Evolutionary conservation across 495 filamentous ascomycete species (phyloP), one percentile per base, ranked within the genome.

Genomic region (Neurospora sp.): DNA sequence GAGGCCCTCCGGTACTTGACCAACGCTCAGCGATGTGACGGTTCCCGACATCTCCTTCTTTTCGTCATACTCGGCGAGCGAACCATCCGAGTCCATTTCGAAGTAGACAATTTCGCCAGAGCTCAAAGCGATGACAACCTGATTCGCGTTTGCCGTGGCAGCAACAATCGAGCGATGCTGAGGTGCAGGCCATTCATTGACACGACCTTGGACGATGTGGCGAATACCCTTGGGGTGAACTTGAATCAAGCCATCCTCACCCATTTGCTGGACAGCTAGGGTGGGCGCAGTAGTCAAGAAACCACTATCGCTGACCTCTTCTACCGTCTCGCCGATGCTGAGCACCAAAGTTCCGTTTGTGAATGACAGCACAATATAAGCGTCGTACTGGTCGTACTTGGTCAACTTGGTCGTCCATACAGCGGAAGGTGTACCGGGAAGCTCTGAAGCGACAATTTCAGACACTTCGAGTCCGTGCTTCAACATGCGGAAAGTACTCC

Each of bases 41-140:
- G 94, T 97, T n/a, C 93, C 94, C 70, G 91, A 93, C 93, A 98
- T 97, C 78, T 96, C 91, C 74, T 92, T 92, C 81, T 95, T 94
- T 74, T 98, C 95, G 70, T 98, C 94, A 74, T 97, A 97, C 81
- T 98, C 95, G 39, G 94, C 93, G 16, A 99, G 84, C 7, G 90
- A 90, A 10, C 94, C 94, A 82, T 98, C 94, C 3, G 88, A 86
- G 78, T 97, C 96, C 90, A 97, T 93, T 80, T 98, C 96, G 75
- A 99, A 99, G 78, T 98, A 98, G 22, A 96, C 93, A 71, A 99
- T 96, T 79, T 99, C 96, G 12, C 94, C 93, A 16, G 94, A 97
- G 77, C 94, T 97, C 42, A 99, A 83, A 17, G 95, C 96, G 48
- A 99, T 90, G 0, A 94, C 94, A 31, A 98, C 93, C 81, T 99